Base-by-base conservation (phyloP, 2,329 filamentous ascomycete genomes). In the Aspergillus amoenus region DNA sequence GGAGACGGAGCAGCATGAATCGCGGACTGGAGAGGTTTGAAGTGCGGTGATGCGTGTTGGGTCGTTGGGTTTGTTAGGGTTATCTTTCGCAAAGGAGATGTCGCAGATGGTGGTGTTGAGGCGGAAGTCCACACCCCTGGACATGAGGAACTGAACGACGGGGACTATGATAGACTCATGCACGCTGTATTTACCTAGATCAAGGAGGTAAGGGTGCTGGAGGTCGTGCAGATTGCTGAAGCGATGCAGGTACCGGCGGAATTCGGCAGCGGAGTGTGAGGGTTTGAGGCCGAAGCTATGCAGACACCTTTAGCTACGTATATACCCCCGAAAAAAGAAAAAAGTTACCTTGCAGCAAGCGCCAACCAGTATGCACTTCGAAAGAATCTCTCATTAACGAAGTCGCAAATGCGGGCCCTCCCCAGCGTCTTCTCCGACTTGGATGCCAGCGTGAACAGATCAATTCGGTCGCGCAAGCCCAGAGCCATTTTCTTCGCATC, bases 211-310 rank as follows among this genome's bases (percentile, higher is more conserved):
- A 1, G 60, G 59, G 5, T 52, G 39, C 15, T 63, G 62, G 0
- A 71, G 30, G 7, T 58, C 49, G 9, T 64, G 61, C 13, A 68
- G 56, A 24, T 68, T 61, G 39, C 62, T 61, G 55, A 64, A 69
- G 15, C 61, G 58, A 11, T 62, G 61, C 9, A 70, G 41, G 18
- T 57, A 62, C 3, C 69, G 63, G 5, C 64, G 64, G 45, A 71
- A 66, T 54, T 70, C 68, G 12, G 63, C 60, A 0, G 68, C 69
- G 40, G 67, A 69, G 61, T 71, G 68, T 46, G 61, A 64, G 3
- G 66, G 62, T 49, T 67, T 65, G 50, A 71, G 67, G 11, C 64
- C 64, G 52, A 70, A 68, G 13, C 67, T 68, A 17, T 11, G 7
- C 4, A 37, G 34, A 37, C 12, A 24, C 34, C 4, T n/a, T 37